Conservation (phyloP, 2,329 filamentous ascomycete genomes). For the Monosporascus sp. region DNA sequence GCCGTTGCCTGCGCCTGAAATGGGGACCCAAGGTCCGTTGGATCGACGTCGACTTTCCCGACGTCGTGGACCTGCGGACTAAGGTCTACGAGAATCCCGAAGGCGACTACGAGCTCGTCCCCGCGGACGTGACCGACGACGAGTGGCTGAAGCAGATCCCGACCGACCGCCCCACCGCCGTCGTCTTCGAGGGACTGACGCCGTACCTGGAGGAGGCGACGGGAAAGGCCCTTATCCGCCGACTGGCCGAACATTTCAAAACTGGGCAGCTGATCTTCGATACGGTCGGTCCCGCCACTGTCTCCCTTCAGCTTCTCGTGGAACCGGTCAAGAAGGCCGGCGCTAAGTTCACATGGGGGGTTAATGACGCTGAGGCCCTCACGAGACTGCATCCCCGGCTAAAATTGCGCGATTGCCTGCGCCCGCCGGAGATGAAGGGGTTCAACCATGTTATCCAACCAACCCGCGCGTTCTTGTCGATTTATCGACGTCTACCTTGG, state of each 20-base stretch:
- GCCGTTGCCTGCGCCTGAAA: conserved; percentile 21
- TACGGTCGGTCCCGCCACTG: conserved; percentile 12
- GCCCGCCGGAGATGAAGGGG: conserved; percentile 9
- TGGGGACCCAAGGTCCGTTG: conserved; percentile 21
- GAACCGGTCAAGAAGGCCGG: conserved; percentile 12
- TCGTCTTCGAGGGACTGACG: conserved; percentile 29
- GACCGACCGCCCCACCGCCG: conserved; percentile 24
- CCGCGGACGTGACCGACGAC: conserved; percentile 19
- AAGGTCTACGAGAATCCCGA: conserved; percentile 17
- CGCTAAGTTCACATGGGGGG: conserved; percentile 18
- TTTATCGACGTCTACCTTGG: conserved; percentile 12
- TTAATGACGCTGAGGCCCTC: conserved; percentile 17
- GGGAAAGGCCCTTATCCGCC: conserved; percentile 17
- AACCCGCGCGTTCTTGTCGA: conserved; percentile 8
- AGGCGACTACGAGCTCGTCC: conserved; percentile 23
- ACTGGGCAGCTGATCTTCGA: conserved; percentile 25
- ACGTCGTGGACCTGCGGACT: conserved; percentile 27
- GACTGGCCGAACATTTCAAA: conserved; percentile 20
- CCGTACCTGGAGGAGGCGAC: conserved; percentile 24
- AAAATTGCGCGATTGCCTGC: conserved; percentile 12
- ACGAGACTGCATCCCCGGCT: conserved; percentile 17
- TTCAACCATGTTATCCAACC: conserved; percentile 6
- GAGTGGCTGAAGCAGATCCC: conserved; percentile 27
- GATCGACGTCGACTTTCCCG: conserved; percentile 31
- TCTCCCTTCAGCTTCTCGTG: conserved; percentile 10